A percentile compares a stretch with the other conserved stretches of the same genome.
These are phyloP conservation scores for Isabelozyma pseudorhagii DNA, from an alignment of 805 yeast genomes.

Conservation along the genomic window DNA sequence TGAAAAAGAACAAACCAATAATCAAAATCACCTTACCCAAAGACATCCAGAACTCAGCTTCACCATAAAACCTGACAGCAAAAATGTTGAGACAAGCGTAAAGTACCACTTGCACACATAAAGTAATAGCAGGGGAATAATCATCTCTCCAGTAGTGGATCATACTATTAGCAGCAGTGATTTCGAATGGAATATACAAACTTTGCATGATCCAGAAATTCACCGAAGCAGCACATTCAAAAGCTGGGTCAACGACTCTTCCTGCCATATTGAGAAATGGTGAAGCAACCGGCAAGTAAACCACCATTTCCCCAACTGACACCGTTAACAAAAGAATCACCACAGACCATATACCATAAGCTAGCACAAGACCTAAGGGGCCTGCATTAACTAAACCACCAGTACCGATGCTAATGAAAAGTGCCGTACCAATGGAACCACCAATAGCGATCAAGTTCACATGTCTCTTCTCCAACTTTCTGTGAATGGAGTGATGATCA, in stretches of 20 bases:
- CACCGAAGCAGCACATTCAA: constrained; percentile 27
- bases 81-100: constrained; percentile 43
- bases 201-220: constrained; percentile 43
- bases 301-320: constrained; percentile 37
- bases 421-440: constrained; percentile 62
- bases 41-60: constrained; percentile 45
- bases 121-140: constrained; percentile 46
- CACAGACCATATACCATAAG: constrained; percentile 30
- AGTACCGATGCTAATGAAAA: constrained; percentile 33
- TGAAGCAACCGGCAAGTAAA: constrained; percentile 31
- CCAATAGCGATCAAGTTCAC: constrained; percentile 68
- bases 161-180: constrained; percentile 50
- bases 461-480: constrained; percentile 47
- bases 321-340: constrained; percentile 30
- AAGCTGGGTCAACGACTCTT: constrained; percentile 35
- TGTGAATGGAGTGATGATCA: constrained; percentile 6
- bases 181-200: constrained; percentile 46
- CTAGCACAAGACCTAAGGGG: constrained; percentile 30
- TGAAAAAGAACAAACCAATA: constrained; percentile 35
- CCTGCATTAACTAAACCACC: constrained; percentile 29
- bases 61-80: constrained; percentile 50
- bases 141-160: constrained; percentile 51
- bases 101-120: constrained; percentile 39
- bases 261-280: constrained; percentile 38
- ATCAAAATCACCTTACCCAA: constrained; percentile 36